A percentile compares a stretch with the other conserved stretches of the same genome.
Evolutionary conservation across 1,139 yeast genomes (phyloP).

Genomic region (Geotrichum histeridarum): DNA sequence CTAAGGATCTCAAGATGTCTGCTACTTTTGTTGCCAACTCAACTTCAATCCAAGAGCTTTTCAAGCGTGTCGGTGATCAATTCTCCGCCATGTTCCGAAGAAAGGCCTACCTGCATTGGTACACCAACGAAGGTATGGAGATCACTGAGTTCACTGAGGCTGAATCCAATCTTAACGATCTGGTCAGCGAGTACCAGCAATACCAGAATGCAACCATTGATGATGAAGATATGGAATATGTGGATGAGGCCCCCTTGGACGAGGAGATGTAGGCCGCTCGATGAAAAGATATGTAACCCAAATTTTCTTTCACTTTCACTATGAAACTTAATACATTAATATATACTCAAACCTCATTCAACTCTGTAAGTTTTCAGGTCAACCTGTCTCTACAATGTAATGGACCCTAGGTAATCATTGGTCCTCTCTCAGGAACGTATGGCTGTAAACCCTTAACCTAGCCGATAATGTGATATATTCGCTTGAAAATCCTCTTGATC

Average conservation of each 20-base stretch:
- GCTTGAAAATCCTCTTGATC: too few species aligned
- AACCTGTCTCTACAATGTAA: too few species aligned
- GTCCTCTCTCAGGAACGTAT: too few species aligned
- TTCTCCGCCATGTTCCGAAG: conserved; percentile 44
- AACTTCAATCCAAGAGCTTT: conserved; percentile 44
- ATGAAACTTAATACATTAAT: conserved; percentile 1
- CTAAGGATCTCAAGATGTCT: conserved; percentile 39
- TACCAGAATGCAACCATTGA: conserved; percentile 42
- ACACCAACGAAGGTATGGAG: conserved; percentile 46
- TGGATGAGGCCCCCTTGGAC: conserved; percentile 9
- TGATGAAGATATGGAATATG: conserved; percentile 33
- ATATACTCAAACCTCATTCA: neutral
- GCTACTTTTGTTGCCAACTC: conserved; percentile 47
- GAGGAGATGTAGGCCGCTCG: neutral
- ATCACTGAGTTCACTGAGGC: conserved; percentile 46
- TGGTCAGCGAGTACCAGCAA: conserved; percentile 44
- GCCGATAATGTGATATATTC: too few species aligned
- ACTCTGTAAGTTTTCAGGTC: too few species aligned
- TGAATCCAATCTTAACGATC: conserved; percentile 41
- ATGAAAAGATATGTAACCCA: neutral
- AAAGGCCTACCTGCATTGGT: conserved; percentile 46
- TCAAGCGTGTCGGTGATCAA: conserved; percentile 40
- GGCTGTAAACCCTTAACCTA: too few species aligned
- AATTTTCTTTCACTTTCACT: neutral
- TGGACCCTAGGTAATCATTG: too few species aligned